Evolutionary conservation across 352 stramenopile species (phyloP).

Genomic region (Phytophthora melonis): DNA sequence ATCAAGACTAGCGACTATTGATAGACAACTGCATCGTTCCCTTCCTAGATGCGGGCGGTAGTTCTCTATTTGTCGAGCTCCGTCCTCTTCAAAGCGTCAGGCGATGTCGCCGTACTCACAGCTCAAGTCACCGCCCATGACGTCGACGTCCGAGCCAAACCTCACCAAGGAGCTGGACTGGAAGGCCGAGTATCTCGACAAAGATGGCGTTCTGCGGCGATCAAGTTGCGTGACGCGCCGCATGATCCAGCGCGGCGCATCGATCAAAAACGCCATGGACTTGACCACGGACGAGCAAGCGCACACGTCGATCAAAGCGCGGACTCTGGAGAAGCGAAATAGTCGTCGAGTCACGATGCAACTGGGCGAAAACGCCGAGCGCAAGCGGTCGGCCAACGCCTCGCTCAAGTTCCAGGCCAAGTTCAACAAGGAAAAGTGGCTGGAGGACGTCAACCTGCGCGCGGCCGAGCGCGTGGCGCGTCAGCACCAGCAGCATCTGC

Average conservation of each 20-base stretch:
- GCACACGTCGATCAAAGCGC: constrained; percentile 28
- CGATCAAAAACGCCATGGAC: constrained; percentile 41
- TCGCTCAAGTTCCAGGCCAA: constrained; percentile 44
- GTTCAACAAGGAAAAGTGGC: constrained; percentile 37
- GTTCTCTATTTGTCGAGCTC: constrained; percentile 17
- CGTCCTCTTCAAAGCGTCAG: background rate
- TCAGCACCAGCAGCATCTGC: constrained; percentile 43
- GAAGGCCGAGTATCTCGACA: constrained; percentile 52
- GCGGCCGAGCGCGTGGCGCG: constrained; percentile 39
- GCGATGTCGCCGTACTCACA: constrained; percentile 28
- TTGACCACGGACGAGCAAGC: constrained; percentile 38
- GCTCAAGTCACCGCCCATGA: constrained; percentile 30
- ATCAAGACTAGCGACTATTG: constrained; percentile 20
- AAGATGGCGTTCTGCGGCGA: constrained; percentile 54
- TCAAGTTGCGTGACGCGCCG: constrained; percentile 39
- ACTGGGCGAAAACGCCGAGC: constrained; percentile 15
- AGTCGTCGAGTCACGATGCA: constrained; percentile 7
- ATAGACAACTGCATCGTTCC: constrained; percentile 8
- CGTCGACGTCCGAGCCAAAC: background rate
- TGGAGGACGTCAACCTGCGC: constrained; percentile 47
- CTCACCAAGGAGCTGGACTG: constrained; percentile 39
- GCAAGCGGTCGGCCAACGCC: constrained; percentile 40
- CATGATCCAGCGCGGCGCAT: constrained; percentile 46
- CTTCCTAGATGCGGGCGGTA: background rate
- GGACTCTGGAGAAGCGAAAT: constrained; percentile 5